Conservation (phyloP, 2,329 filamentous ascomycete species). For the Macrophomina tecta region DNA sequence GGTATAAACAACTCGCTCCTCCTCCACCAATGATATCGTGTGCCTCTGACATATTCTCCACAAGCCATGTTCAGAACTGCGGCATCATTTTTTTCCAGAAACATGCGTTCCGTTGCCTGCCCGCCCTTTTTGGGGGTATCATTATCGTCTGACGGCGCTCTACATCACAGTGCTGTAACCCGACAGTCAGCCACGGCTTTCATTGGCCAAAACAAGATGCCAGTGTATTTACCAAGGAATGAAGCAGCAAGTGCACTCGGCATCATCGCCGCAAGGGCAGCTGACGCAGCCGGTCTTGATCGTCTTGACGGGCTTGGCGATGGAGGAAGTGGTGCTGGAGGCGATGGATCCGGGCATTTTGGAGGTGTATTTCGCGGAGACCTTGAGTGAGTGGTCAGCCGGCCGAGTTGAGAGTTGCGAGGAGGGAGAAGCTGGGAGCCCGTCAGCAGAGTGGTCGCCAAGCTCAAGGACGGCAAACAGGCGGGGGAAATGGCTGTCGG, state of each 20-base stretch:
- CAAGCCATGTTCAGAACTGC: too few relatives aligned
- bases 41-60: background rate
- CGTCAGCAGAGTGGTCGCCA: background rate
- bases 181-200: background rate
- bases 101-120: too few relatives aligned
- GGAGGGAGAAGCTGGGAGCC: background rate
- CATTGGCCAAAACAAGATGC: background rate
- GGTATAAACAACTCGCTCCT: constrained; percentile 5
- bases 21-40: background rate
- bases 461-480: background rate
- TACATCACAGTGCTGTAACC: constrained; percentile 15
- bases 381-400: too few relatives aligned
- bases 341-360: constrained; percentile 19
- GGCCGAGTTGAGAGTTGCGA: too few relatives aligned
- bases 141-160: constrained; percentile 1
- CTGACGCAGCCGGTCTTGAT: constrained; percentile 28
- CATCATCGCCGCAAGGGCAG: constrained; percentile 28
- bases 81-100: too few relatives aligned
- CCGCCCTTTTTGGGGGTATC: too few relatives aligned
- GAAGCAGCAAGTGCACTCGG: constrained; percentile 28
- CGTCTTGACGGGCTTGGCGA: constrained; percentile 27
- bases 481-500: background rate
- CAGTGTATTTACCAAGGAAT: constrained; percentile 30
- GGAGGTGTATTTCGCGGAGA: background rate
- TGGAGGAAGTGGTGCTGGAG: constrained; percentile 7